Evolutionary conservation across 805 yeast species (phyloP), one percentile per base, ranked within the genome.

Genomic region (Wilhelminamyces savonicus): DNA sequence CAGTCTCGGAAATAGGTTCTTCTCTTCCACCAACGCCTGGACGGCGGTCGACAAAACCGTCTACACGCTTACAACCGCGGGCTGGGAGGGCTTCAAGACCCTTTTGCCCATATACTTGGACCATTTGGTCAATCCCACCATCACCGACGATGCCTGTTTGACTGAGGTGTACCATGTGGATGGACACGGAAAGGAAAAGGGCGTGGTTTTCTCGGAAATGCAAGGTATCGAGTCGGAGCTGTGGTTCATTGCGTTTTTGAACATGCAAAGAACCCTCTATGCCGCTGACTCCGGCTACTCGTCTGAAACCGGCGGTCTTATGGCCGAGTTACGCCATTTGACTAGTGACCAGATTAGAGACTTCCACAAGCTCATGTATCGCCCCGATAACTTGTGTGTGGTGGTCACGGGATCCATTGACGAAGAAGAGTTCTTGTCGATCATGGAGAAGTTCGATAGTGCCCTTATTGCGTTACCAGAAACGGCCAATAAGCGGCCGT

Each of bases 191-290:
- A 76, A 81, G 40, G 98, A 92, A 44, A 86, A 86, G 52, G 98
- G 98, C 44, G 98, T 92, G 18, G 97, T 92, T 3, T 92, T 82
- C 52, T 81, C 94, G 30, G 98, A 92, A 59, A 92, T 92, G 97
- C 96, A 85, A 49, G 97, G 87, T 16, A 78, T 82, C 33, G 95
- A 87, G 54, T 75, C 75, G 44, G 83, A 81, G 39, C 71, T 88
- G 11, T 78, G 78, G 74, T 82, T 81, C 40, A 59, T 79, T 9
- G 51, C 80, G 2, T 72, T 68, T 41, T 61, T 82, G 39, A 75
- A 74, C 30, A 59, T 76, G 37, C 83, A 78, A 47, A 69, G 78
- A 45, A 46, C 71, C 0, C 44, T 82, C 44, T 82, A 70, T 38
- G 56, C 62, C 12, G 50, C 63, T 9, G 63, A 66, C 1, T 81